Evolutionary conservation across 1,139 yeast genomes (phyloP), one percentile per base, ranked within the genome.

Genomic region (Debaryomyces nepalensis): DNA sequence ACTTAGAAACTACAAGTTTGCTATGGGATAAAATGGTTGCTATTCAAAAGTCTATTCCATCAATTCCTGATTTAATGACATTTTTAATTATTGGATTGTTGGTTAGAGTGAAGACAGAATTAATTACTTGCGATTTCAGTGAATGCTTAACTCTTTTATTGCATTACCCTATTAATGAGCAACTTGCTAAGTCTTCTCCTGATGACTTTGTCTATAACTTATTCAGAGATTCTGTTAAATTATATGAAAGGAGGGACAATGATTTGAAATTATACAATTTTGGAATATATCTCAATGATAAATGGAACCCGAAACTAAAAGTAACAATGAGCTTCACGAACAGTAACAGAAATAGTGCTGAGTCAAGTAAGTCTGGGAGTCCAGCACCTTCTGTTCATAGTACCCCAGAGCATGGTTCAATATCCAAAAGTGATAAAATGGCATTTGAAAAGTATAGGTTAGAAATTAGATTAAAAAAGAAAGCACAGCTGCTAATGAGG

Each of bases 1-100:
- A 70, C 41, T 50, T 75, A 36, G 66, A 68, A 3, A 63, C 70
- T 26, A 68, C 79, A 0, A 62, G 75, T 18, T 59, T 67, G 16
- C 54, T 82, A 3, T 79, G 89, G 84, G 90, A 84, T 55, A 79
- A 78, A 48, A 52, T 84, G 26, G 65, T 79, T 4, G 68, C 77
- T 2, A 59, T 67, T 50, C 45, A 52, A 40, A 27, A 48, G 31
- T 26, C 50, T 30, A 45, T 45, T 22, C 46, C 52, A 10, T 30
- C 34, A 5, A 61, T 75, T 2, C 69, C 75, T 0, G 68, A 62
- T 16, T 39, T 83, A 19, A 47, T 84, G 8, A 76, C 78, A 2
- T 79, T 75, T 49, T 58, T 82, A 37, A 70, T 80, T 4, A 71
- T 83, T 8, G 64, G 79, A 5, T 55, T 82, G 35, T 58, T 84